phyloP scores from a whole-genome alignment of 2,329 filamentous ascomycete genomes.

The Tolypocladium cylindrosporum region DNA sequence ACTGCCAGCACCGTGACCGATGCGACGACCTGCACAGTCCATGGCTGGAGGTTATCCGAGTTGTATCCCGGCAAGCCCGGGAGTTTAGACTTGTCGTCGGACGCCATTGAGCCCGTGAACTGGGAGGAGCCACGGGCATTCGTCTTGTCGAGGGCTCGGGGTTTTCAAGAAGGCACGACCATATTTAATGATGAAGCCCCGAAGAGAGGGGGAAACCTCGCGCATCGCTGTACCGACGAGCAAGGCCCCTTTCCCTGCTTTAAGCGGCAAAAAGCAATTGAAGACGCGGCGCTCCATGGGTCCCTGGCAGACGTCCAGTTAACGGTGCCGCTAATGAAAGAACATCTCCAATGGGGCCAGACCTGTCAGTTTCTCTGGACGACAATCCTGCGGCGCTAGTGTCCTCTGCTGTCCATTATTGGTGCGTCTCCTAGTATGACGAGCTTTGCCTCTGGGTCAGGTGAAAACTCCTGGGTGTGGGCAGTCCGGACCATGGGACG shows the following conservation, averaged over 20 bases:
- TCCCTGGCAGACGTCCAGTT: background rate
- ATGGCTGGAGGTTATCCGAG: conserved; percentile 27
- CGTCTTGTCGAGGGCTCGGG: background rate
- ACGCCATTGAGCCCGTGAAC: conserved; percentile 1
- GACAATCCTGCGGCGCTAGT: no score
- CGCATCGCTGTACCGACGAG: background rate
- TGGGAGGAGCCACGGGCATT: background rate
- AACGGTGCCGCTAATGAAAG: background rate
- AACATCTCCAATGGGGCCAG: no score
- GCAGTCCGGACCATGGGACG: no score
- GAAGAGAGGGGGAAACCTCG: background rate
- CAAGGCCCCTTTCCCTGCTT: background rate
- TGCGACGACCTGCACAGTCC: conserved; percentile 26
- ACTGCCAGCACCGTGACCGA: conserved; percentile 30
- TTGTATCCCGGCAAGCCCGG: conserved; percentile 12
- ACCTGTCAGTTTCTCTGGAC: background rate
- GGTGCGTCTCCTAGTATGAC: no score
- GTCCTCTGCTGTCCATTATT: no score
- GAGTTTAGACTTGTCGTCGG: conserved; percentile 5
- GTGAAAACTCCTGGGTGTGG: no score
- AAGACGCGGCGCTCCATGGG: background rate
- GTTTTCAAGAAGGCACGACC: background rate
- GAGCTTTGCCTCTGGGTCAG: no score
- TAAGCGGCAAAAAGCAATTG: background rate
- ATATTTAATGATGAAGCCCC: background rate